A percentile compares a stretch with the other conserved stretches of the same genome.
These are phyloP conservation scores for Comarum palustre DNA, from an alignment of 306 rosid species.

Conservation along the genomic window DNA sequence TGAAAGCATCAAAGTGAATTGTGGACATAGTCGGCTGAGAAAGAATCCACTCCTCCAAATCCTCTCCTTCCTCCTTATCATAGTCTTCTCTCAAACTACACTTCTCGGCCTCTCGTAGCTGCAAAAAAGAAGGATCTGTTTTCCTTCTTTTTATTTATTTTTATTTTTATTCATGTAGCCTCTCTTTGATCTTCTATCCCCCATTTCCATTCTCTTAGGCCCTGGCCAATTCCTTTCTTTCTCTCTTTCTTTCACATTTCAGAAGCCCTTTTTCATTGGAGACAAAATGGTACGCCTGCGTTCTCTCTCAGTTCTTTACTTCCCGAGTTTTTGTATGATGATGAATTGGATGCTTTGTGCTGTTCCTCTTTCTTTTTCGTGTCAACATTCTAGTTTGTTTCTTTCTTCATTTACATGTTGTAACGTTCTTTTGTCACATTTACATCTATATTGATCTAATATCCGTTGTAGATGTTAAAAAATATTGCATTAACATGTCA, in stretches of 20 bases:
- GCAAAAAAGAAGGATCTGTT: conserved; percentile 68
- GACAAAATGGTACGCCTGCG: conserved; percentile 60
- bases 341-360: neutral
- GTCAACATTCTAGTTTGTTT: neutral
- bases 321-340: neutral
- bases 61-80: conserved; percentile 37
- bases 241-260: conserved; percentile 42
- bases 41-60: conserved; percentile 29
- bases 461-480: neutral
- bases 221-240: conserved; percentile 16
- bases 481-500: neutral
- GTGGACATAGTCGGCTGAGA: conserved; percentile 25
- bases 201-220: conserved; percentile 37
- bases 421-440: neutral
- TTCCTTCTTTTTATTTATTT: conserved; percentile 17
- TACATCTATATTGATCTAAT: neutral
- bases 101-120: conserved; percentile 41
- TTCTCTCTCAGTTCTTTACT: neutral
- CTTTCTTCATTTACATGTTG: neutral
- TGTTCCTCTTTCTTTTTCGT: neutral
- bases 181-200: conserved; percentile 37
- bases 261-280: conserved; percentile 53
- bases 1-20: conserved; percentile 28
- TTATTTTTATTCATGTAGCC: conserved; percentile 16
- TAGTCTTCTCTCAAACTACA: conserved; percentile 29